phyloP scores from a whole-genome alignment of 805 yeast genomes.

The Clavispora carvajalis region DNA sequence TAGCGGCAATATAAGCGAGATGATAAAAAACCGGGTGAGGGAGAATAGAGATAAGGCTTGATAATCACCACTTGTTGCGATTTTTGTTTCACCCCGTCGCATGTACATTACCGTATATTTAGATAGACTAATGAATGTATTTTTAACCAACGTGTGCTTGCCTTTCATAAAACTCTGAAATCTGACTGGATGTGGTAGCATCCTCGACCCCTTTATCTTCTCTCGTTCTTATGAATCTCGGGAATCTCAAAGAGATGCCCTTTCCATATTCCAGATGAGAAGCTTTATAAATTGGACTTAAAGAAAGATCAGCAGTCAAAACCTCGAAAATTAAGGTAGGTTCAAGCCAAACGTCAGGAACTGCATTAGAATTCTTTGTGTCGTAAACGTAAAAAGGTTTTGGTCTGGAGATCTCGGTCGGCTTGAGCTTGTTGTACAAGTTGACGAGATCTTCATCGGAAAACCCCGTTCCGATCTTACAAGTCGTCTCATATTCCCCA shows the following conservation, averaged over 20 bases:
- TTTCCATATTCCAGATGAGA: conserved; percentile 67
- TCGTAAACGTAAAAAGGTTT: conserved; percentile 67
- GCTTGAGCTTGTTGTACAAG: conserved; percentile 56
- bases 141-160: conserved; percentile 46
- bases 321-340: conserved; percentile 84
- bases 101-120: not conserved
- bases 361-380: conserved; percentile 51
- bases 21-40: conserved; percentile 31
- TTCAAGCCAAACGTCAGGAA: conserved; percentile 93
- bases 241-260: conserved; percentile 86
- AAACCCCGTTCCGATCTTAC: conserved; percentile 97
- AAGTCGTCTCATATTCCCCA: conserved; percentile 90
- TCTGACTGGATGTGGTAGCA: conserved; percentile 80
- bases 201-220: conserved; percentile 85
- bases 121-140: not conserved
- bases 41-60: conserved; percentile 25
- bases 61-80: not conserved
- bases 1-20: conserved; percentile 21
- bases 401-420: conserved; percentile 61
- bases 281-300: conserved; percentile 86
- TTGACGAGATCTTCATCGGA: conserved; percentile 73
- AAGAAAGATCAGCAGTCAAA: conserved; percentile 81
- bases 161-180: conserved; percentile 73
- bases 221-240: conserved; percentile 75
- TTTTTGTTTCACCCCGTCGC: not conserved